These are phyloP conservation scores for Noccaea bulbosa DNA, from an alignment of 345 rosid genomes.

Conservation along the genomic window DNA sequence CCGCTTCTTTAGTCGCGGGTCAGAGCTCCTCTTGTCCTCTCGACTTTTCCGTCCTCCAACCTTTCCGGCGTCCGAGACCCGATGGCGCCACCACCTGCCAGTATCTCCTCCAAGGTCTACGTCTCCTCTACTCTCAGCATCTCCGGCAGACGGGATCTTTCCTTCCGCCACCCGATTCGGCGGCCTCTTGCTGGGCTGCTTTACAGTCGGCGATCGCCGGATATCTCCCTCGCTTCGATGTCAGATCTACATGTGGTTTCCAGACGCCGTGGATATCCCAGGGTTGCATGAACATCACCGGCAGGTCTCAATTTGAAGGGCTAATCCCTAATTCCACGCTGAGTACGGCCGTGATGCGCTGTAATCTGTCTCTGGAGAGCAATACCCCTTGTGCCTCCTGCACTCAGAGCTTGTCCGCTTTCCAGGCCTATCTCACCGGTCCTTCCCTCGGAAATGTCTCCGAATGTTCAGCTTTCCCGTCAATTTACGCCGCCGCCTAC, in stretches of 20 bases:
- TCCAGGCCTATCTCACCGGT: conserved; percentile 57
- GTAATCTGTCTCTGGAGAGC: conserved; percentile 69
- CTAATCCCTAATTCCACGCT: conserved; percentile 46
- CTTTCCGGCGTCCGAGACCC: conserved; percentile 43
- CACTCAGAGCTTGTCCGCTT: conserved; percentile 52
- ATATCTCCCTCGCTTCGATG: conserved; percentile 49
- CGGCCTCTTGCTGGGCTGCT: conserved; percentile 73
- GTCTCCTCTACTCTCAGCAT: conserved; percentile 63
- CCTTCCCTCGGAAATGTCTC: conserved; percentile 64
- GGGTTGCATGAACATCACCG: conserved; percentile 79
- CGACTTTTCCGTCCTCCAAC: conserved; percentile 59
- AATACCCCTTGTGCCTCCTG: conserved; percentile 84
- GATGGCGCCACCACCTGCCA: conserved; percentile 51
- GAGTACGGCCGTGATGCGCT: conserved; percentile 42
- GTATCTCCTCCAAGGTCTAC: conserved; percentile 72
- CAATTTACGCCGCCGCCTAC: conserved; percentile 74
- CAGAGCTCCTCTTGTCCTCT: conserved; percentile 65
- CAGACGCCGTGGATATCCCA: conserved; percentile 73
- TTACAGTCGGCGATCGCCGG: conserved; percentile 51
- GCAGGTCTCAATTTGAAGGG: conserved; percentile 59
- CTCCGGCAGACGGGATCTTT: conserved; percentile 61
- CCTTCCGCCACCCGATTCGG: conserved; percentile 60
- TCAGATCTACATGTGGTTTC: conserved; percentile 69
- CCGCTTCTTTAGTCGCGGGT: conserved; percentile 29
- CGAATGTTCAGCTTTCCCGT: conserved; percentile 62